Conservation (phyloP, 169 alveolate genomes). For the Plasmodium blacklocki region DNA sequence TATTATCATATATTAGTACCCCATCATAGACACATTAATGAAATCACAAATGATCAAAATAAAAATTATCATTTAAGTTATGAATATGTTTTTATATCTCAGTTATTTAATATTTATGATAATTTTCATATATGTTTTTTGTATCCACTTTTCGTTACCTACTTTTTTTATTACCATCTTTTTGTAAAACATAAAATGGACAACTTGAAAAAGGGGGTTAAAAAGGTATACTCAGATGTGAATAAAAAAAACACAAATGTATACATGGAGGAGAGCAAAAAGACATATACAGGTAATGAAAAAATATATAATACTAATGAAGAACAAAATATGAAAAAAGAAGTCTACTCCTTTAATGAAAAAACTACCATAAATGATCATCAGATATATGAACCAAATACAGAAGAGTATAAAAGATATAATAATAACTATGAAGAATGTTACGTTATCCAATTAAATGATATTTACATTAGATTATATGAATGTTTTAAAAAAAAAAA, state of each 20-base stretch:
- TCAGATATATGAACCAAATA: conserved; percentile 3
- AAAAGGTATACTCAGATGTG: no score
- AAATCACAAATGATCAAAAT: conserved; percentile 10
- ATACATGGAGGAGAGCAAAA: no score
- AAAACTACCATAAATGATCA: background rate
- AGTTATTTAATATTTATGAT: conserved; percentile 75
- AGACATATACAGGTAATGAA: no score
- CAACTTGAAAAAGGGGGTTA: background rate
- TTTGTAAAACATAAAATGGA: conserved; percentile 34
- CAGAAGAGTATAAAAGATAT: background rate
- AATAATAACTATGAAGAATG: conserved; percentile 30
- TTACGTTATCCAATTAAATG: conserved; percentile 43
- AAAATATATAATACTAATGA: no score
- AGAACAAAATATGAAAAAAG: no score
- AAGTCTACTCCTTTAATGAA: background rate
- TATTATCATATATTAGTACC: conserved; percentile 69
- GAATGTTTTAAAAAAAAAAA: conserved; percentile 40
- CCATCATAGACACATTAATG: conserved; percentile 30
- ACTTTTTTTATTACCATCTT: conserved; percentile 70
- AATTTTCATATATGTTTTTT: conserved; percentile 64
- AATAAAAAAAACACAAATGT: no score
- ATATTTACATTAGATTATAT: conserved; percentile 45
- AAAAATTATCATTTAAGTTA: conserved; percentile 32
- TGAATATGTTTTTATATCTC: conserved; percentile 69
- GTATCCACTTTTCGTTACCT: conserved; percentile 60